Conservation (phyloP, 1,139 yeast genomes). For the Yarrowia galli region DNA sequence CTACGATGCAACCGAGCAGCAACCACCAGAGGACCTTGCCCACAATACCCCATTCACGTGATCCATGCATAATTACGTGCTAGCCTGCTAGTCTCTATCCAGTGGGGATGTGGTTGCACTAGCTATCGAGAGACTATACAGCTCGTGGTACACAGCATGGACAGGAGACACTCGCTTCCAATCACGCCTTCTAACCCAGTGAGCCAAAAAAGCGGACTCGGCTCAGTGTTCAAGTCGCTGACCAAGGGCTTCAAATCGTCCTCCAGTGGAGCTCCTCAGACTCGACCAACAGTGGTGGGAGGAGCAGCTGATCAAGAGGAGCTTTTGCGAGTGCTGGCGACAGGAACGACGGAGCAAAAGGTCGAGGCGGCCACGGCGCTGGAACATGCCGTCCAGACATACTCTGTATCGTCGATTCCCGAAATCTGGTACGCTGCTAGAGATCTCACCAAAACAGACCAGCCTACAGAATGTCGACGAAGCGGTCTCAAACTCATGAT, state of each 20-base stretch:
- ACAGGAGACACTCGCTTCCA: background rate
- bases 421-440: conserved; percentile 79
- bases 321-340: conserved; percentile 54
- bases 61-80: background rate
- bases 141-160: background rate
- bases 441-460: conserved; percentile 58
- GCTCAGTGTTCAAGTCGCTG: conserved; percentile 61
- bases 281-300: conserved; percentile 66
- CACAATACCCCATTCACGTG: background rate
- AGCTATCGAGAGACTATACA: no score
- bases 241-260: conserved; percentile 60
- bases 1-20: no score
- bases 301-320: conserved; percentile 62
- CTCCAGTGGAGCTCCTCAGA: conserved; percentile 49
- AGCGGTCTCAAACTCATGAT: conserved; percentile 62
- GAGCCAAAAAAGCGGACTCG: conserved; percentile 39
- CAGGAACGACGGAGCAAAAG: conserved; percentile 53
- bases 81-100: background rate
- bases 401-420: conserved; percentile 66
- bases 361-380: conserved; percentile 62
- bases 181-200: conserved; percentile 11
- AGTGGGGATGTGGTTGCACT: no score
- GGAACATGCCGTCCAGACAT: conserved; percentile 59
- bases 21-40: no score
- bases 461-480: conserved; percentile 57